phyloP scores from a whole-genome alignment of 1,139 yeast genomes.

The Casaregolazyma suthepensis region DNA sequence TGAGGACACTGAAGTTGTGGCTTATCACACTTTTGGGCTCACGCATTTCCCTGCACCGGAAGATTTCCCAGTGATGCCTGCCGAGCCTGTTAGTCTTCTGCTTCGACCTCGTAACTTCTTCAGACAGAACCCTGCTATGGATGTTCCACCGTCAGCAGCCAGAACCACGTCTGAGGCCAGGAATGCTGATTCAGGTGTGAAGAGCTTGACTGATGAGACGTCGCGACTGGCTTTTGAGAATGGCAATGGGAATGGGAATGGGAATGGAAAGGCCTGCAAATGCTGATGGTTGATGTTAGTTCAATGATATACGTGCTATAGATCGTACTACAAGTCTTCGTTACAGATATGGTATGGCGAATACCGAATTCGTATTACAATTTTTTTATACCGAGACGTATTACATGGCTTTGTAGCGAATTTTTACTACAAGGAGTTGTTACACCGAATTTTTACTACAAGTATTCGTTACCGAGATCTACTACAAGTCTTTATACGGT shows the following conservation, averaged over 20 bases:
- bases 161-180: conserved; percentile 57
- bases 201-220: conserved; percentile 46
- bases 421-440: no score
- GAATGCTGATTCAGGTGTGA: conserved; percentile 33
- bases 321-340: background rate
- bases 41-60: conserved; percentile 87
- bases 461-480: background rate
- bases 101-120: conserved; percentile 76
- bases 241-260: background rate
- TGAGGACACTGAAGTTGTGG: conserved; percentile 51
- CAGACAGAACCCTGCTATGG: conserved; percentile 69
- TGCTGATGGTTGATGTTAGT: background rate
- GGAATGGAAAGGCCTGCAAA: background rate
- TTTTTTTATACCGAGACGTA: no score
- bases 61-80: conserved; percentile 87
- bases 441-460: no score
- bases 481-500: background rate
- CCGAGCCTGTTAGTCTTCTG: conserved; percentile 68
- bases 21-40: conserved; percentile 77
- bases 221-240: conserved; percentile 39
- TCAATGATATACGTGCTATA: background rate
- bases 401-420: no score
- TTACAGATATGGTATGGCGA: no score
- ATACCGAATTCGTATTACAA: no score
- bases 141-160: conserved; percentile 61